Conservation (phyloP, 139 green algal species). For the Picochlorum sp. region DNA sequence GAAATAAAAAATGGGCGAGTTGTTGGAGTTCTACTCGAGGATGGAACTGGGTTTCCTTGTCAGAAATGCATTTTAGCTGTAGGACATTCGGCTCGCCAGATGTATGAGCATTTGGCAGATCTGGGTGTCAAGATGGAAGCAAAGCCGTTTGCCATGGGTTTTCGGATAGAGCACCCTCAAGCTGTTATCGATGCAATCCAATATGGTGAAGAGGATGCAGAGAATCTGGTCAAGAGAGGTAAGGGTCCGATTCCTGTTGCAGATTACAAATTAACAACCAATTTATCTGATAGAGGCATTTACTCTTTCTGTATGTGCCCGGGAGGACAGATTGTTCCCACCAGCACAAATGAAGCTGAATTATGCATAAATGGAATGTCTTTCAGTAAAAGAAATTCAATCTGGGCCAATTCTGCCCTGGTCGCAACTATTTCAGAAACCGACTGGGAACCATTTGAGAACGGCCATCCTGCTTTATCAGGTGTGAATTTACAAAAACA, state of each 20-base stretch:
- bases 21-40: constrained; percentile 17
- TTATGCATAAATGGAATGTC: constrained; percentile 88
- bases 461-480: constrained; percentile 39
- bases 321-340: constrained; percentile 66
- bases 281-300: constrained; percentile 33
- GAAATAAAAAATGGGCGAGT: constrained; percentile 45
- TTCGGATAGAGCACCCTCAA: constrained; percentile 82
- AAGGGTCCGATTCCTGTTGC: constrained; percentile 69
- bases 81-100: constrained; percentile 47
- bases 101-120: constrained; percentile 47
- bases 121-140: constrained; percentile 45
- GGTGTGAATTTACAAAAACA: constrained; percentile 56
- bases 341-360: constrained; percentile 46
- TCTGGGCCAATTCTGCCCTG: constrained; percentile 75
- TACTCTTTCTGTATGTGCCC: constrained; percentile 92
- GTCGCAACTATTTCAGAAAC: constrained; percentile 46
- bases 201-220: constrained; percentile 48
- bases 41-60: constrained; percentile 34
- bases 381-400: constrained; percentile 50
- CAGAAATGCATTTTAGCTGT: constrained; percentile 54
- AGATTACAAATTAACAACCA: constrained; percentile 59
- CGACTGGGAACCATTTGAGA: constrained; percentile 54
- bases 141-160: constrained; percentile 76
- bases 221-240: constrained; percentile 42
- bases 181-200: constrained; percentile 55